phyloP scores from a whole-genome alignment of 2,329 filamentous ascomycete species.

The Nemania sp. region DNA sequence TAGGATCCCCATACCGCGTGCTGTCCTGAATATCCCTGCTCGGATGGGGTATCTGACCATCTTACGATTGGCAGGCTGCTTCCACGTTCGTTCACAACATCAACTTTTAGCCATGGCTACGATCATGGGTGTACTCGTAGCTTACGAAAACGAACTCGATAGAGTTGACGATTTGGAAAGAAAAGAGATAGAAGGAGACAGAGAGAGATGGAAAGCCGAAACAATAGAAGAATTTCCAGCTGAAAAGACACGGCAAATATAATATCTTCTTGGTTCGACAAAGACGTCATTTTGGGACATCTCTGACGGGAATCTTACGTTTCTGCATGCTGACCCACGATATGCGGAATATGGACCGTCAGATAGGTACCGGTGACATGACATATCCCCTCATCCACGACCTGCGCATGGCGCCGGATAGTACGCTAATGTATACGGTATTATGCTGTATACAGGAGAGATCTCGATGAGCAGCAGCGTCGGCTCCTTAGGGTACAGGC shows the following conservation, averaged over 20 bases:
- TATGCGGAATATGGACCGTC: background rate
- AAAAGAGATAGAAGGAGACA: background rate
- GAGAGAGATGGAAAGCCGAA: too few relatives aligned
- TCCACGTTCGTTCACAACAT: background rate
- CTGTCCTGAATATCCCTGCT: background rate
- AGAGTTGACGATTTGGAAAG: background rate
- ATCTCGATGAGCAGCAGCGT: background rate
- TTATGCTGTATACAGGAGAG: background rate
- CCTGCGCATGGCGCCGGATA: background rate
- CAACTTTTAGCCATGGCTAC: background rate
- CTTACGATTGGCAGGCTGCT: background rate
- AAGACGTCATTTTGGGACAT: background rate
- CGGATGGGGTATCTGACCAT: background rate
- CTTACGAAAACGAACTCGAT: background rate
- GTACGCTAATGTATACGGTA: constrained; percentile 11
- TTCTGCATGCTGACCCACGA: background rate
- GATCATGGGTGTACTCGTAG: background rate
- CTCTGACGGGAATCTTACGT: constrained; percentile 1
- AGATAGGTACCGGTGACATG: constrained; percentile 3
- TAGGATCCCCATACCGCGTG: background rate
- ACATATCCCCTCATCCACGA: background rate
- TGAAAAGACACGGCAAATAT: background rate
- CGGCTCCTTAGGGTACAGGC: background rate
- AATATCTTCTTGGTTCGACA: background rate
- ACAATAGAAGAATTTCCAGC: background rate